Evolutionary conservation across 2,329 filamentous ascomycete species (phyloP).

Genomic region (Neophaeococcomyces mojaviensis): DNA sequence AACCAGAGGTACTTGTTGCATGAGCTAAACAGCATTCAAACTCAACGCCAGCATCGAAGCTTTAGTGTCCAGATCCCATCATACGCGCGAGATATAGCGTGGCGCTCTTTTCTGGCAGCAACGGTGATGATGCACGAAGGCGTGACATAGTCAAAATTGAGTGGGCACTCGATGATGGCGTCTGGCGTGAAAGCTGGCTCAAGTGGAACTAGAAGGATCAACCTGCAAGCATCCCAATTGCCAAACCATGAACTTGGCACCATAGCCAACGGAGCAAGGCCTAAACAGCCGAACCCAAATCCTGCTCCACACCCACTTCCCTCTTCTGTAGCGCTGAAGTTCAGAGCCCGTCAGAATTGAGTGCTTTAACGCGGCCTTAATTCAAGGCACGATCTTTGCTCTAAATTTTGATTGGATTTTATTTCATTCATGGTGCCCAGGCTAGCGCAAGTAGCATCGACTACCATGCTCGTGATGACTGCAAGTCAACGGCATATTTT

Average conservation of each 20-base stretch:
- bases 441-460: not conserved
- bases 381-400: slow-evolving; percentile 5
- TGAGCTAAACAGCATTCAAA: not conserved
- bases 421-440: slow-evolving; percentile 5
- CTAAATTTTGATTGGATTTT: slow-evolving; percentile 1
- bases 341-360: not conserved
- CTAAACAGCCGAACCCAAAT: not conserved
- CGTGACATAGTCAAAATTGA: not conserved
- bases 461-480: not conserved
- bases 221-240: not conserved
- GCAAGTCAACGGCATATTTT: not conserved
- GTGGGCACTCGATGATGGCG: not conserved
- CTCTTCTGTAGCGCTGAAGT: not conserved
- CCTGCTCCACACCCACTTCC: not conserved
- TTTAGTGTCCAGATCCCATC: slow-evolving; percentile 5
- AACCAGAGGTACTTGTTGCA: not conserved
- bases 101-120: slow-evolving; percentile 3
- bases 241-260: slow-evolving; percentile 2
- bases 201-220: not conserved
- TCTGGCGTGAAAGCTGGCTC: not conserved
- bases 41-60: not conserved
- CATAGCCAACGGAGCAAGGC: not conserved
- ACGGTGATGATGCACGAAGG: slow-evolving; percentile 9
- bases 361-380: not conserved
- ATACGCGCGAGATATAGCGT: slow-evolving; percentile 6